Evolutionary conservation across 2,329 filamentous ascomycete genomes (phyloP).

Genomic region (Ceratocystis colombiana): DNA sequence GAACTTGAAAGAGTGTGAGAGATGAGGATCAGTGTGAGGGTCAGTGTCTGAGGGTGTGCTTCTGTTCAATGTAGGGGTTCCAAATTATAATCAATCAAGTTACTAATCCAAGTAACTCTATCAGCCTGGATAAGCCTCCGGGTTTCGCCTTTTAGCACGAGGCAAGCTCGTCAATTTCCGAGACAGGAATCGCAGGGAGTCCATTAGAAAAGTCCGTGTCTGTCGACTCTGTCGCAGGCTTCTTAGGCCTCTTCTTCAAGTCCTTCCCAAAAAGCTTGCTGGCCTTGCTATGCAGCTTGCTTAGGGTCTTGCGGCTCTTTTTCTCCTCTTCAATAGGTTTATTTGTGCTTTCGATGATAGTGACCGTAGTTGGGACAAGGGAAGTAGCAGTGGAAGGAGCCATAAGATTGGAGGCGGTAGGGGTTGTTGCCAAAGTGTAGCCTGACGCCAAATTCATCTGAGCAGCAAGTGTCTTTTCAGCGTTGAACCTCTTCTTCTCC

Average conservation of each 20-base stretch:
- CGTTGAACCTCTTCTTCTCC: conserved; percentile 21
- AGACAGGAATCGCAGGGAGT: conserved; percentile 21
- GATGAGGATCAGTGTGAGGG: background rate
- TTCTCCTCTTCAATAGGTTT: conserved; percentile 12
- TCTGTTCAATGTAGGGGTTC: conserved; percentile 2
- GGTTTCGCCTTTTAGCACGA: conserved; percentile 6
- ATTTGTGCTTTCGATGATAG: conserved; percentile 18
- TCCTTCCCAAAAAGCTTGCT: conserved; percentile 22
- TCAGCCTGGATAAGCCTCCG: background rate
- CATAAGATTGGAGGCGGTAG: background rate
- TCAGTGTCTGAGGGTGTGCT: background rate
- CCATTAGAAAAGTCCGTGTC: conserved; percentile 17
- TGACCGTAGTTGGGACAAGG: conserved; percentile 17
- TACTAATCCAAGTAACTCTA: background rate
- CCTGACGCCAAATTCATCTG: conserved; percentile 22
- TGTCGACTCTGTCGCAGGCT: conserved; percentile 4
- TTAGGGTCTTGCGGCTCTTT: conserved; percentile 11
- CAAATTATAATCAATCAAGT: conserved; percentile 13
- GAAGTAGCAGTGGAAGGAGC: background rate
- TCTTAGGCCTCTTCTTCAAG: conserved; percentile 18
- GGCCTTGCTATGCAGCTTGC: conserved; percentile 18
- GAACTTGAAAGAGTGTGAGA: background rate
- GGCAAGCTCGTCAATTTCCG: conserved; percentile 20
- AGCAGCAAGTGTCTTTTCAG: conserved; percentile 18
- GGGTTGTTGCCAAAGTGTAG: conserved; percentile 6